A percentile compares a stretch with the other conserved stretches of the same genome.
Evolutionary conservation across 2,329 filamentous ascomycete species (phyloP).

Genomic region (Aureobasidium sp.): DNA sequence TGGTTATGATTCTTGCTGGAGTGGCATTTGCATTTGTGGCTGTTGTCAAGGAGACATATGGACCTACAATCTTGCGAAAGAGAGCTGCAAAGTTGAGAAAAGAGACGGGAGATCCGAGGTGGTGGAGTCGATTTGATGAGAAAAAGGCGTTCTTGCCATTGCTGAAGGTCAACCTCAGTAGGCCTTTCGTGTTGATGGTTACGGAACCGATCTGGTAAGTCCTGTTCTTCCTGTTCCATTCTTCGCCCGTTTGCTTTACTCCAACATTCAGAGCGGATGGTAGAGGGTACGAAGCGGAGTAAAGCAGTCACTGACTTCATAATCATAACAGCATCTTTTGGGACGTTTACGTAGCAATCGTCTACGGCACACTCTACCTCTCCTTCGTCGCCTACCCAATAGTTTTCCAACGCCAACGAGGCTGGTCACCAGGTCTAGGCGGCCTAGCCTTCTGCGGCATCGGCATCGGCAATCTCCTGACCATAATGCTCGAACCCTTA

Average conservation of each 20-base stretch:
- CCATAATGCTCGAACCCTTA: slow-evolving; percentile 68
- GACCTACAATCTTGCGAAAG: slow-evolving; percentile 72
- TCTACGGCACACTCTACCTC: slow-evolving; percentile 89
- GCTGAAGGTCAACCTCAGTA: slow-evolving; percentile 77
- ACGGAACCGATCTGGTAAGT: slow-evolving; percentile 86
- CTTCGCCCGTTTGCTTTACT: too few species aligned
- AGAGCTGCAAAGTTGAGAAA: slow-evolving; percentile 71
- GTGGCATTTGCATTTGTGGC: slow-evolving; percentile 65
- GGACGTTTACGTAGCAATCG: slow-evolving; percentile 75
- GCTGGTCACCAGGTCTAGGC: slow-evolving; percentile 77
- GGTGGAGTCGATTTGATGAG: slow-evolving; percentile 85
- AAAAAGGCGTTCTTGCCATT: slow-evolving; percentile 70
- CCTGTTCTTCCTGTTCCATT: neutral
- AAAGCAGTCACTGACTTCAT: too few species aligned
- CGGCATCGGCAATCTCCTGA: slow-evolving; percentile 61
- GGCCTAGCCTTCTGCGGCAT: slow-evolving; percentile 85
- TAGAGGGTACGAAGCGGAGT: too few species aligned
- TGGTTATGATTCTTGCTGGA: slow-evolving; percentile 77
- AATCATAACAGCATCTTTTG: slow-evolving; percentile 71
- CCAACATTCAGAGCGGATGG: too few species aligned
- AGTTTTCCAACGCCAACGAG: slow-evolving; percentile 78
- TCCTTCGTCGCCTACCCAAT: slow-evolving; percentile 94
- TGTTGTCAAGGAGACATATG: slow-evolving; percentile 79
- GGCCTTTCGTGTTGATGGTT: slow-evolving; percentile 80
- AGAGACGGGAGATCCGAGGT: slow-evolving; percentile 74